phyloP scores from a whole-genome alignment of 1,284 basidiomycete genomes.

The Somion occarium region DNA sequence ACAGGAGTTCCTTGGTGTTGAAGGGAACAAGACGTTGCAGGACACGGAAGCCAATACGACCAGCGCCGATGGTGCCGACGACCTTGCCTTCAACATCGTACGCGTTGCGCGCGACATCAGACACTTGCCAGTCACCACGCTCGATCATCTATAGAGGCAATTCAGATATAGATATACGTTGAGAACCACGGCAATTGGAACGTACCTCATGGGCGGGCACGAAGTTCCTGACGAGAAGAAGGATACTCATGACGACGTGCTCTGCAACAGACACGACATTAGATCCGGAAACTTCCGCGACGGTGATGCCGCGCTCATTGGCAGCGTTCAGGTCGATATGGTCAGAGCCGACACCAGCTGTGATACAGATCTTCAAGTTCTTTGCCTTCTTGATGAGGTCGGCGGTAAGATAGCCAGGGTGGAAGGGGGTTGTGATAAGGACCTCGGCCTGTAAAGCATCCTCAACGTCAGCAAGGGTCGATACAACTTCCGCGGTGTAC shows the following conservation, averaged over 20 bases:
- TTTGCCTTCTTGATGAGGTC: slow-evolving; percentile 74
- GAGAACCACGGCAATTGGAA: too few species aligned
- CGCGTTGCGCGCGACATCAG: slow-evolving; percentile 69
- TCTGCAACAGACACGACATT: slow-evolving; percentile 93
- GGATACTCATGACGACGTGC: slow-evolving; percentile 83
- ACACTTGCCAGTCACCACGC: slow-evolving; percentile 79
- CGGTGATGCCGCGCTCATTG: slow-evolving; percentile 79
- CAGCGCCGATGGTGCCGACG: slow-evolving; percentile 83
- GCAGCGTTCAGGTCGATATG: slow-evolving; percentile 90
- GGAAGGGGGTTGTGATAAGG: slow-evolving; percentile 90
- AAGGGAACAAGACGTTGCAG: slow-evolving; percentile 83
- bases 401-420: slow-evolving; percentile 84
- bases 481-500: slow-evolving; percentile 21
- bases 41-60: slow-evolving; percentile 87
- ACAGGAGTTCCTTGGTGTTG: slow-evolving; percentile 85
- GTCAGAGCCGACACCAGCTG: slow-evolving; percentile 93
- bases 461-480: neutral
- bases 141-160: slow-evolving; percentile 58
- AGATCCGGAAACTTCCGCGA: slow-evolving; percentile 31
- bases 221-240: slow-evolving; percentile 86
- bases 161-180: neutral
- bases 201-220: slow-evolving; percentile 61
- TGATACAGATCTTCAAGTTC: slow-evolving; percentile 91
- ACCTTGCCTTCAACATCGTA: slow-evolving; percentile 89
- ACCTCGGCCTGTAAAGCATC: slow-evolving; percentile 49